Evolutionary conservation across 2,329 filamentous ascomycete species (phyloP), one percentile per base, ranked within the genome.

Genomic region (Trichoderma citrinoviride): DNA sequence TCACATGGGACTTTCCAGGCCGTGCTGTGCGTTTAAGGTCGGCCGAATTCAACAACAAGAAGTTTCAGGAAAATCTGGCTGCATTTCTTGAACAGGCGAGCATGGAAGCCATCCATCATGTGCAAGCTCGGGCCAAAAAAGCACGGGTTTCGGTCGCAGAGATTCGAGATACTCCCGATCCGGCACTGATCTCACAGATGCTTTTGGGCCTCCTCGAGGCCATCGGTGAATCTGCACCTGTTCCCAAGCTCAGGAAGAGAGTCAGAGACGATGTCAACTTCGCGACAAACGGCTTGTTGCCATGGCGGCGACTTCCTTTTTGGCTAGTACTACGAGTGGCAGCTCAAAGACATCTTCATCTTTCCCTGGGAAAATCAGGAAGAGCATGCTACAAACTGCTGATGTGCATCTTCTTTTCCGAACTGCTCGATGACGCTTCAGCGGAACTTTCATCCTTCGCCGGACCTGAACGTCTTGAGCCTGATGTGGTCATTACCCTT

Each of bases 1-100:
- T 91, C 0, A 68, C 75, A 52, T 87, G 87, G 80, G 78, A 82
- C n/a, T 90, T 90, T 65, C 88, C 88, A 0, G 83, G 81, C 0
- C 75, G 74, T 8, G 79, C 84, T 0, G 82, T 83, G 0, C 73
- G 77, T 0, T 70, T 89, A 3, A 76, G 85, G 0, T 65, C 72
- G 1, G 7, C 15, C 4, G 55, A 66, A 0, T 77, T 78, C 47
- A 49, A 44, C 0, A 46, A 73, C 1, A 8, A 55, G 0, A 66
- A 65, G 0, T 87, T 90, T 50, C 80, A 81, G 63, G 70, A 78
- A 2, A 73, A 73, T 1, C 69, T 90, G 0, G 77, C 82, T 0
- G 65, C 67, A 0, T 87, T 89, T 61, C 74, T 90, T 0, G 81
- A 86, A 54, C 81, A 85, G 67, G 83, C 85, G 0, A 85, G 81